Conservation (phyloP, 148 eudicot genomes). For the Cornus controversa region DNA sequence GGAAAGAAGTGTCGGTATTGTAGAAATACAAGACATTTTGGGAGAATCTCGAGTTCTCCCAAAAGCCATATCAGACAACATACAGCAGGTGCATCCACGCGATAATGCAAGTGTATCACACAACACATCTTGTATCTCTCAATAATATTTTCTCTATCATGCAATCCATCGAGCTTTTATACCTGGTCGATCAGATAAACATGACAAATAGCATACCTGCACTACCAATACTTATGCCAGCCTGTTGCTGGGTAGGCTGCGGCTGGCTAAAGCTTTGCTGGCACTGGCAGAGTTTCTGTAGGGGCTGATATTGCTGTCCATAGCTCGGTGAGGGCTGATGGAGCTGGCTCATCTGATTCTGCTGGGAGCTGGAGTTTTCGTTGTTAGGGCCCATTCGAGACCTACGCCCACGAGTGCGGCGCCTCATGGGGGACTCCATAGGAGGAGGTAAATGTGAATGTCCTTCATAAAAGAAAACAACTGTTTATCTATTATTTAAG, state of each 20-base stretch:
- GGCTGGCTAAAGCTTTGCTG: conserved; percentile 13
- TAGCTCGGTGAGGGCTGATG: conserved; percentile 16
- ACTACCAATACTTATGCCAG: conserved; percentile 12
- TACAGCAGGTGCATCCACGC: no score
- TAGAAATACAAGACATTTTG: background rate
- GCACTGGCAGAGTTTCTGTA: conserved; percentile 11
- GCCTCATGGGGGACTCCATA: conserved; percentile 16
- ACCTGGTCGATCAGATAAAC: background rate
- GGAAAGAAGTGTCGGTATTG: background rate
- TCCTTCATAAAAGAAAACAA: conserved; percentile 16
- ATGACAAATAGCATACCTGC: conserved; percentile 10
- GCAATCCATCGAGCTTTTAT: background rate
- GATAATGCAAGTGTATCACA: background rate
- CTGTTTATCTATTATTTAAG: background rate
- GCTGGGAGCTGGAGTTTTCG: conserved; percentile 19
- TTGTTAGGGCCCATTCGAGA: conserved; percentile 12
- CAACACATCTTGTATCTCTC: background rate
- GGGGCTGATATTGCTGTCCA: conserved; percentile 17
- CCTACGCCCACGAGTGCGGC: conserved; percentile 12
- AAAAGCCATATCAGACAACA: no score
- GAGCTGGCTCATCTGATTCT: conserved; percentile 18
- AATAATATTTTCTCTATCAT: background rate
- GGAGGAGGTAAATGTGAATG: conserved; percentile 17
- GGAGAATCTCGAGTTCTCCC: no score
- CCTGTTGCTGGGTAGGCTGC: background rate